Percentiles rank a stretch among this genome's conserved stretches.
These are phyloP conservation scores for Acacia melanoxylon DNA, from an alignment of 306 rosid genomes.

Conservation along the genomic window DNA sequence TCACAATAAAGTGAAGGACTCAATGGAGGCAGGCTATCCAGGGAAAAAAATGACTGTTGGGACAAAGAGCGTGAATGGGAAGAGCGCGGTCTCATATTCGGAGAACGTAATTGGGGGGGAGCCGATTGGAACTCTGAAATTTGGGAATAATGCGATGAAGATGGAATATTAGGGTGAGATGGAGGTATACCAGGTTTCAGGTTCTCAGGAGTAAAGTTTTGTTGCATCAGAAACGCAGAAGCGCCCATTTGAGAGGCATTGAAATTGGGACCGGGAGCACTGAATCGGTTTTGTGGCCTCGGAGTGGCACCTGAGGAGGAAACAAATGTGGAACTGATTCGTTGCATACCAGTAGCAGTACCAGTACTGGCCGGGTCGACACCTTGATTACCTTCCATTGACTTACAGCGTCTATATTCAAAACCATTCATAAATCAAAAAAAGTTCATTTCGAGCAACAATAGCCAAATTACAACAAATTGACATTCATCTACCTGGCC, in stretches of 20 bases:
- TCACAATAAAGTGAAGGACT: conserved; percentile 60
- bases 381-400: conserved; percentile 52
- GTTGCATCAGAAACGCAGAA: conserved; percentile 30
- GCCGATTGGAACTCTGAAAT: conserved; percentile 36
- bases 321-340: conserved; percentile 39
- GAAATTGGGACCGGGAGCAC: conserved; percentile 38
- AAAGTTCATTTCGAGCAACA: background rate
- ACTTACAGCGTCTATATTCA: conserved; percentile 20
- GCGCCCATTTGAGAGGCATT: conserved; percentile 45
- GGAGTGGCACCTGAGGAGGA: conserved; percentile 12
- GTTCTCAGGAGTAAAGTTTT: conserved; percentile 47
- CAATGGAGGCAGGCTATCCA: conserved; percentile 74
- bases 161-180: conserved; percentile 48
- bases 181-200: conserved; percentile 77
- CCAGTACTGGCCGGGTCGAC: conserved; percentile 37
- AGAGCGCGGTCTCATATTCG: conserved; percentile 47
- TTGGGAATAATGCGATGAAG: conserved; percentile 49
- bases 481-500: conserved; percentile 33
- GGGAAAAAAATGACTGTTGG: conserved; percentile 59
- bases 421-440: background rate
- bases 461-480: conserved; percentile 10
- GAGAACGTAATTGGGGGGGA: conserved; percentile 48
- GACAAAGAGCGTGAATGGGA: conserved; percentile 74
- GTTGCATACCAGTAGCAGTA: conserved; percentile 24
- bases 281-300: conserved; percentile 44